Percentiles rank a stretch among this genome's conserved stretches.
phyloP scores from a whole-genome alignment of 768 basidiomycete species.

The Agaricus blazei region DNA sequence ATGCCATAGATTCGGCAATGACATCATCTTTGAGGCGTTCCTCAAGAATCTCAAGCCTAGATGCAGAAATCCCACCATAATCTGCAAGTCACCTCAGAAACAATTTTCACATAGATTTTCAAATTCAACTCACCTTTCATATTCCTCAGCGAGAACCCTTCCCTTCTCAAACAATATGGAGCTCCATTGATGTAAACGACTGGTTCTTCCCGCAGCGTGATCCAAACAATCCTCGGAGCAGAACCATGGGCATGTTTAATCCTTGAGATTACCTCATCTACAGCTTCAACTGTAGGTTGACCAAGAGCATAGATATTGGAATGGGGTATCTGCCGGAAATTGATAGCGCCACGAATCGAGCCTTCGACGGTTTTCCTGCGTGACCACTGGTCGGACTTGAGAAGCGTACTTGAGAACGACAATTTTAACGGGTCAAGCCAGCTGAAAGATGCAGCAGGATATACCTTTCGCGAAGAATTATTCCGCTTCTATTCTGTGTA shows the following conservation, averaged over 20 bases:
- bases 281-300: slow-evolving; percentile 86
- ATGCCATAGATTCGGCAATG: slow-evolving; percentile 70
- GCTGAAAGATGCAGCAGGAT: slow-evolving; percentile 10
- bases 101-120: background rate
- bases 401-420: slow-evolving; percentile 51
- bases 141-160: slow-evolving; percentile 83
- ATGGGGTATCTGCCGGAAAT: slow-evolving; percentile 80
- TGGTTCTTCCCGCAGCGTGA: slow-evolving; percentile 90
- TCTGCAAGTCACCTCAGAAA: slow-evolving; percentile 37
- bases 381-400: slow-evolving; percentile 93
- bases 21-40: slow-evolving; percentile 88
- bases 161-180: slow-evolving; percentile 85
- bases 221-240: slow-evolving; percentile 73
- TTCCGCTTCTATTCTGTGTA: slow-evolving; percentile 79
- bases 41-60: slow-evolving; percentile 85
- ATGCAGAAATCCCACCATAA: slow-evolving; percentile 92
- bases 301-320: slow-evolving; percentile 89
- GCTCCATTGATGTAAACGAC: slow-evolving; percentile 90
- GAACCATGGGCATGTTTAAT: slow-evolving; percentile 58
- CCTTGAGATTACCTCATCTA: slow-evolving; percentile 69
- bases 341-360: slow-evolving; percentile 87
- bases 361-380: slow-evolving; percentile 58
- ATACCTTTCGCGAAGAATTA: slow-evolving; percentile 87
- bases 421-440: background rate
- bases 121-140: slow-evolving; percentile 66